Evolutionary conservation across 2,329 filamentous ascomycete species (phyloP), one percentile per base, ranked within the genome.

Genomic region (Scedosporium aurantiacum): DNA sequence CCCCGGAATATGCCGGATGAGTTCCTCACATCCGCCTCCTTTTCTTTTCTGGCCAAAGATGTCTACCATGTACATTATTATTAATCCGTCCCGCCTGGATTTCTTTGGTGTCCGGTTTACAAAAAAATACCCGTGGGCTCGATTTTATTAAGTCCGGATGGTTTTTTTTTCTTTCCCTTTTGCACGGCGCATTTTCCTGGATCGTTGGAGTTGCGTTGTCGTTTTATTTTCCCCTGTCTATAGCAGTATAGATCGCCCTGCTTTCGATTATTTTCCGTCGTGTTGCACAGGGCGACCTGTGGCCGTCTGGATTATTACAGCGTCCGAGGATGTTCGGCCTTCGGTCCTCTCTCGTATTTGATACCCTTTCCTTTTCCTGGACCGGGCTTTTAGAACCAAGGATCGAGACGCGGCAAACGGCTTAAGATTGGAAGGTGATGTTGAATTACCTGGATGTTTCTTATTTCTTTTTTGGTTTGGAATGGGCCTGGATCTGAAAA

Each of bases 201-300:
- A 54, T 23, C 50, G 50, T 23, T 23, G 18, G 50, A 54, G 50
- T 54, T 54, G 18, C 43, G 43, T 54, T 54, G 32, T 57, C 27
- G 27, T 57, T 58, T 58, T 43, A 27, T 14, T 43, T 16, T 25
- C 41, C 32, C 23, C 23, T 58, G 23, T 43, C 41, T 59, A 43
- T 59, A 47, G 27, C 23, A 32, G 54, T 37, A 54, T 54, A 54
- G 50, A 54, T 37, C 55, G 37, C 27, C 55, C 6, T 57, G 27
- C 55, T 57, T 37, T 57, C 14, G n/a, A 14, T 21, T 25, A 40
- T 60, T 61, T 56, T 61, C 41, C 14, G 40, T 40, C 18, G 27
- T 52, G 18, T 23, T 23, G 50, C 50, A 60, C 58, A 12, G 58
- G 58, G 58, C 58, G 27, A 60, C 58, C 43, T 54, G 58, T 60